phyloP scores from a whole-genome alignment of 306 rosid genomes.

The Urtica urens region DNA sequence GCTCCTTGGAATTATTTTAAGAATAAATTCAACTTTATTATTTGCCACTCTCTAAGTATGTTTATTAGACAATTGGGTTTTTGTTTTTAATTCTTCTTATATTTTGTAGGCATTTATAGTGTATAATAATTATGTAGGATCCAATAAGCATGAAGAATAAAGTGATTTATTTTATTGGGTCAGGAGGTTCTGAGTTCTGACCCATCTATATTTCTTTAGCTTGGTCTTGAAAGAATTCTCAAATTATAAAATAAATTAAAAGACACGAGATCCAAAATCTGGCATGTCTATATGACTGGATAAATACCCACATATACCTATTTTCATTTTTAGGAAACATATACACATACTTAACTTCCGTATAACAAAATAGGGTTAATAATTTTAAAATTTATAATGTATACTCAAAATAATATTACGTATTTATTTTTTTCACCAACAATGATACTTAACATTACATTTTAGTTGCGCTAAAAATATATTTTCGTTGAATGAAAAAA shows the following conservation, averaged over 20 bases:
- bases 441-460: too few relatives aligned
- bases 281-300: constrained; percentile 31
- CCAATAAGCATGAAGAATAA: constrained; percentile 11
- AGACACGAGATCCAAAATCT: constrained; percentile 76
- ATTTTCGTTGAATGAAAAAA: too few relatives aligned
- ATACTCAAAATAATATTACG: too few relatives aligned
- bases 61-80: constrained; percentile 4
- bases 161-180: constrained; percentile 10
- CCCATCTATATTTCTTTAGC: constrained; percentile 17
- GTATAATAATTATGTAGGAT: constrained; percentile 11
- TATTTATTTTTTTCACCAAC: too few relatives aligned
- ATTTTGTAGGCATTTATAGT: too few relatives aligned
- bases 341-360: too few relatives aligned
- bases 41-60: constrained; percentile 16
- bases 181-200: constrained; percentile 26
- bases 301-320: too few relatives aligned
- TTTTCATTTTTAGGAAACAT: too few relatives aligned
- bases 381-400: too few relatives aligned
- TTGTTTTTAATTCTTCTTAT: too few relatives aligned
- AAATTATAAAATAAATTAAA: constrained; percentile 15
- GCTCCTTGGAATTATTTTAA: constrained; percentile 13
- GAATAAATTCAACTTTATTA: constrained; percentile 12
- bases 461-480: too few relatives aligned
- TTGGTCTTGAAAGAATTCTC: constrained; percentile 1
- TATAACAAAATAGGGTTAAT: too few relatives aligned